phyloP scores from a whole-genome alignment of 2,329 filamentous ascomycete species.

The Neurospora crassa region DNA sequence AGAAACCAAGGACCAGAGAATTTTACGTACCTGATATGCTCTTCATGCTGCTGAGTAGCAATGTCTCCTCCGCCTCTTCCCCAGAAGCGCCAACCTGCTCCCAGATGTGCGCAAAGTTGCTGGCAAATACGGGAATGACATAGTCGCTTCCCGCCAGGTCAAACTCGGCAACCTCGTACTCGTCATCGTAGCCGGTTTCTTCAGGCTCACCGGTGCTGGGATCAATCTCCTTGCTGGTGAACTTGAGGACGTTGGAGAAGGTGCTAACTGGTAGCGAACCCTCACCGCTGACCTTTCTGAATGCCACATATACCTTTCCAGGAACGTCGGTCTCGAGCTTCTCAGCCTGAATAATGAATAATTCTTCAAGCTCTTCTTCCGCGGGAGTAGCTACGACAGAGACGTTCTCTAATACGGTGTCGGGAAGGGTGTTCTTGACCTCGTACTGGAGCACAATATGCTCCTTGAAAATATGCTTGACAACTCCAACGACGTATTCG shows the following conservation, averaged over 20 bases:
- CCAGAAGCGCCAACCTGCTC: conserved; percentile 83
- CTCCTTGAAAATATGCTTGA: conserved; percentile 98
- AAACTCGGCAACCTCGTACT: conserved; percentile 93
- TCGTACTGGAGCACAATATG: conserved; percentile 94
- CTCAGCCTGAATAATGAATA: conserved; percentile 86
- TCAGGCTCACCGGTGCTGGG: conserved; percentile 89
- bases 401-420: conserved; percentile 83
- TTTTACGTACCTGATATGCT: conserved; percentile 71
- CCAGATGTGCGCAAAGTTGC: conserved; percentile 94
- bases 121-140: conserved; percentile 83
- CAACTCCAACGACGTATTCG: conserved; percentile 85
- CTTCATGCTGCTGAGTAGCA: conserved; percentile 81
- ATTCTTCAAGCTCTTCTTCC: conserved; percentile 76
- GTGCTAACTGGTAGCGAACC: conserved; percentile 66
- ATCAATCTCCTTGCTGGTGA: conserved; percentile 96
- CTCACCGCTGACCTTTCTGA: conserved; percentile 73
- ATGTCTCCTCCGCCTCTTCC: conserved; percentile 83
- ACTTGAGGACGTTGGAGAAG: conserved; percentile 91
- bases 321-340: conserved; percentile 77
- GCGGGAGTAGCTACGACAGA: conserved; percentile 71
- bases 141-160: conserved; percentile 90
- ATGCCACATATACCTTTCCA: conserved; percentile 90
- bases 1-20: background rate
- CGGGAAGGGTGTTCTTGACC: conserved; percentile 91
- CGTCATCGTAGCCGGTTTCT: conserved; percentile 87